Conservation (phyloP, 305 asterid species). For the Rubia tinctorum region DNA sequence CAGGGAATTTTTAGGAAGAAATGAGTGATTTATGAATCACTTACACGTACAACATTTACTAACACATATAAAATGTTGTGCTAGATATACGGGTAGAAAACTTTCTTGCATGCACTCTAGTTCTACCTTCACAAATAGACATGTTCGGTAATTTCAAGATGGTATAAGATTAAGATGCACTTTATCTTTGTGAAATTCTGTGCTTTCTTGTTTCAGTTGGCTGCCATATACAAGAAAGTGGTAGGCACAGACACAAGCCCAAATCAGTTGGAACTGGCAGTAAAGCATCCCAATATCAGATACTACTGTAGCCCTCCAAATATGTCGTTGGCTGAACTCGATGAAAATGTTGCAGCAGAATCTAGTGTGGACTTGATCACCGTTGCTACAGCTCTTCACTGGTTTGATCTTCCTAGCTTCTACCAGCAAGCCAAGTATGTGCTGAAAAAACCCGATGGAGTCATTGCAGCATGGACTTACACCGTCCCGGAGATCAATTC, state of each 20-base stretch:
- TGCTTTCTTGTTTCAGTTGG: not conserved
- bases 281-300: not conserved
- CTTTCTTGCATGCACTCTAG: too few species aligned
- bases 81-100: too few species aligned
- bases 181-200: not conserved
- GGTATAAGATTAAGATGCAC: too few species aligned
- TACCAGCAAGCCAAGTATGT: not conserved
- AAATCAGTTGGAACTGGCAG: not conserved
- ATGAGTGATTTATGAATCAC: too few species aligned
- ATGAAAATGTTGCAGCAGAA: not conserved
- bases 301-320: not conserved
- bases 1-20: too few species aligned
- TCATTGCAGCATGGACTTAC: slow-evolving; percentile 15
- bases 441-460: slow-evolving; percentile 5
- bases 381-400: slow-evolving; percentile 2
- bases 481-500: slow-evolving; percentile 16
- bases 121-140: too few species aligned
- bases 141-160: too few species aligned
- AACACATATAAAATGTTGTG: too few species aligned
- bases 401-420: slow-evolving; percentile 5
- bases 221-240: slow-evolving; percentile 2
- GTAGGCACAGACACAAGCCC: not conserved
- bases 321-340: slow-evolving; percentile 3
- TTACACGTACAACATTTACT: too few species aligned
- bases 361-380: not conserved